phyloP scores from a whole-genome alignment of 1,284 basidiomycete species.

The Ganoderma resinaceum region DNA sequence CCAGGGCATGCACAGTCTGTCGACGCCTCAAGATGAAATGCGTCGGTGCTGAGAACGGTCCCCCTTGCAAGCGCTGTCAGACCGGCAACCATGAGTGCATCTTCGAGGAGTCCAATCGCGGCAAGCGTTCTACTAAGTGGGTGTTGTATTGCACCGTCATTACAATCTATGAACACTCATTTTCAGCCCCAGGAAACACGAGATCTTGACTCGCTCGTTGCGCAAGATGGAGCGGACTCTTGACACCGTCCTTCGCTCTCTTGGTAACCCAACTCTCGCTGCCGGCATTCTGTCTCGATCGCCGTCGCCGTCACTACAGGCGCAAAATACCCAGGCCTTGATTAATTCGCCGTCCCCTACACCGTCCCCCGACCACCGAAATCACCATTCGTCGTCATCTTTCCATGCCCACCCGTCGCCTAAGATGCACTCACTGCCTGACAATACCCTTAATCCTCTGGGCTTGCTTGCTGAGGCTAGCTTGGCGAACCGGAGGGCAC shows the following conservation, averaged over 20 bases:
- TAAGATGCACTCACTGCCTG: constrained; percentile 88
- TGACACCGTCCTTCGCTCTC: constrained; percentile 84
- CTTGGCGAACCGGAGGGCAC: constrained; percentile 80
- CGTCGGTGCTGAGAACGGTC: constrained; percentile 91
- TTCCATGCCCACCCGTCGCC: constrained; percentile 56
- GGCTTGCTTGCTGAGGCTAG: constrained; percentile 92
- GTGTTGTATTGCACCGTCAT: constrained; percentile 32
- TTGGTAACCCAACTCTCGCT: constrained; percentile 81
- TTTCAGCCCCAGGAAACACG: constrained; percentile 75
- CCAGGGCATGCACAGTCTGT: constrained; percentile 92
- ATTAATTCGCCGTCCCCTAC: constrained; percentile 66
- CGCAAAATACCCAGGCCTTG: constrained; percentile 63
- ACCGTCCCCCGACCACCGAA: constrained; percentile 39
- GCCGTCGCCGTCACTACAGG: constrained; percentile 70
- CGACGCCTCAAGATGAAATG: constrained; percentile 99
- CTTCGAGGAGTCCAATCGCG: constrained; percentile 94
- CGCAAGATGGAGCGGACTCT: constrained; percentile 93
- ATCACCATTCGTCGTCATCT: constrained; percentile 27
- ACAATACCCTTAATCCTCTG: constrained; percentile 90
- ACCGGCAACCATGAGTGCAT: constrained; percentile 89
- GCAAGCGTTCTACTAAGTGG: constrained; percentile 90
- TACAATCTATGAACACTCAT: constrained; percentile 37
- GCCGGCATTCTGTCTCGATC: constrained; percentile 84
- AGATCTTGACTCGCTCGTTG: constrained; percentile 86
- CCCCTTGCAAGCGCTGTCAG: constrained; percentile 88